Evolutionary conservation across 2,329 filamentous ascomycete species (phyloP), one percentile per base, ranked within the genome.

Genomic region (Fusarium praegraminearum): DNA sequence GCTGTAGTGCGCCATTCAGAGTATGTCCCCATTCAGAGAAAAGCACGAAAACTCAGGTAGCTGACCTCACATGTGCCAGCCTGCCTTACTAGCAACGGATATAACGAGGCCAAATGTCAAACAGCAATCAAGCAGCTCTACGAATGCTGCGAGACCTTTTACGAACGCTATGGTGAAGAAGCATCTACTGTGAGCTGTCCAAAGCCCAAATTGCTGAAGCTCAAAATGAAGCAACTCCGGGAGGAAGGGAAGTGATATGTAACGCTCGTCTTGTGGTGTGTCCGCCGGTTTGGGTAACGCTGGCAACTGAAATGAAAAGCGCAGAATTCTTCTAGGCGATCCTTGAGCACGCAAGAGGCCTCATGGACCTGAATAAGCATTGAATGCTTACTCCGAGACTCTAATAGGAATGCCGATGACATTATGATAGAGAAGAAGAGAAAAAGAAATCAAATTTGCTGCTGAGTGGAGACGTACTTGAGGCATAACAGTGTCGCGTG

Each of bases 311-410:
- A 85, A 87, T 84, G 90, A 88, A 87, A 87, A 91, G 89, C 88
- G 90, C 86, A 84, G 82, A 81, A 84, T 85, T 85, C 79, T 92
- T 93, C 97, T 93, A 91, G 95, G 92, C 92, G 86, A 92, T 94
- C 93, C 90, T 94, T 88, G 94, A 99, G 96, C 96, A 93, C 95
- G 94, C 93, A 85, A 84, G 91, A 94, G 92, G 87, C 91, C 88
- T 83, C 85, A 81, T 81, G 86, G 90, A 88, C 88, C 93, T 97
- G 92, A 93, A 92, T 90, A 94, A 93, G 92, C 88, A 98, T 87
- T 93, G 93, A 94, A 79, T 81, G 89, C 92, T 89, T 92, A 89
- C 90, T 92, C 92, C 94, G 95, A 97, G 96, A 99, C 96, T 99
- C 96, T 98, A 98, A 95, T 92, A 93, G 92, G 89, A 91, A 92